phyloP scores from a whole-genome alignment of 2,329 filamentous ascomycete genomes.

The Neofusicoccum cordaticola region DNA sequence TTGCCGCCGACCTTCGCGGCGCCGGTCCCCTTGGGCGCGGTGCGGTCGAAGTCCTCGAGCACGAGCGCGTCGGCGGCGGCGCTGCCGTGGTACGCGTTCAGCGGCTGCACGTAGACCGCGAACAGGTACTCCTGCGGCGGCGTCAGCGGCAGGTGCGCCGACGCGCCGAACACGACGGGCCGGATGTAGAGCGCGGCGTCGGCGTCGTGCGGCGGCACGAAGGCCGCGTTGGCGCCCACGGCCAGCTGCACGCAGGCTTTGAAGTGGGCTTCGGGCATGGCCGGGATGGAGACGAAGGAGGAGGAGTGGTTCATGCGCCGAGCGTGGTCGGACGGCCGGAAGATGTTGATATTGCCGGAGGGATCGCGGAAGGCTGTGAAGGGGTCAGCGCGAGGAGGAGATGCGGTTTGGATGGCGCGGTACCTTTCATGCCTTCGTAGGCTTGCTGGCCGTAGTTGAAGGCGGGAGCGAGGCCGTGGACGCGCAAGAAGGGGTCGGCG shows the following conservation, averaged over 20 bases:
- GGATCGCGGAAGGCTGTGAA: conserved; percentile 19
- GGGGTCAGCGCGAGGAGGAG: conserved; percentile 17
- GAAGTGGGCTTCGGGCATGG: conserved; percentile 30
- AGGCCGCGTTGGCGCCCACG: conserved; percentile 27
- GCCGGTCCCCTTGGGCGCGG: conserved; percentile 34
- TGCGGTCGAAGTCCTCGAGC: conserved; percentile 36
- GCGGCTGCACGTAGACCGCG: conserved; percentile 31
- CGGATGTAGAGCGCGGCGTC: conserved; percentile 36
- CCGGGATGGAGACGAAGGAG: conserved; percentile 30
- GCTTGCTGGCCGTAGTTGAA: conserved; percentile 22
- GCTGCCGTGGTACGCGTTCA: conserved; percentile 27
- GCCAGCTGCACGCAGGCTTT: conserved; percentile 26
- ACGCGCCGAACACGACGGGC: conserved; percentile 33
- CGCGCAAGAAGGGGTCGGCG: conserved; percentile 20
- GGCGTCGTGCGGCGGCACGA: conserved; percentile 26
- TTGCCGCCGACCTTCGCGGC: conserved; percentile 38
- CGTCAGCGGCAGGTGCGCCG: conserved; percentile 25
- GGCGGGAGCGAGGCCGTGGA: conserved; percentile 24
- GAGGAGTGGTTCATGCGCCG: conserved; percentile 29
- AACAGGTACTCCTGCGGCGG: conserved; percentile 28
- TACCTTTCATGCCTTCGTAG: conserved; percentile 16
- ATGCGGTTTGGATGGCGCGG: not conserved
- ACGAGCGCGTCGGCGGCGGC: conserved; percentile 28
- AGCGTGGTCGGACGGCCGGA: conserved; percentile 32
- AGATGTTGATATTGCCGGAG: conserved; percentile 29